Evolutionary conservation across 2,329 filamentous ascomycete species (phyloP), one percentile per base, ranked within the genome.

Genomic region (Fusarium torreyae): DNA sequence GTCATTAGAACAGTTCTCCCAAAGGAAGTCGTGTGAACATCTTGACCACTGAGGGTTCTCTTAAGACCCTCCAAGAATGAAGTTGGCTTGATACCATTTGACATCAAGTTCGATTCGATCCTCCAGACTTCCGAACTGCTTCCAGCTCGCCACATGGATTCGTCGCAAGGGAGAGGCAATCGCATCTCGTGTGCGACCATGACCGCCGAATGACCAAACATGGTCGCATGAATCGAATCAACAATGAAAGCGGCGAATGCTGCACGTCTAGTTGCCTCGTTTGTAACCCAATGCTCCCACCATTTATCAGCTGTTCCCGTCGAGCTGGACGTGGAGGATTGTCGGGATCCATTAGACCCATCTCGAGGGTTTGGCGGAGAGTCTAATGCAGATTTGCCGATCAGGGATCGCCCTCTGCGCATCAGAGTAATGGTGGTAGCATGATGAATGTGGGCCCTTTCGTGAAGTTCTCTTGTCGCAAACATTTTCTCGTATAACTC

Each of bases 401-500:
- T 94, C 15, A 99, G 83, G 3, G 94, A 97, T 73, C 94, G 92
- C 7, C 96, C 96, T 73, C 96, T 89, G 36, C 96, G 91, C 95
- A 99, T 98, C 62, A 98, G 83, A 0, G 94, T 97, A 68, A 99
- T 89, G 0, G 94, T 98, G 0, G 95, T 98, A 15, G 95, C 95
- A 77, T 99, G 96, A 75, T 98, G 95, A 45, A 98, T 97, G 74
- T 98, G 95, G 2, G 95, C 95, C 70, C 96, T 88, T 80, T 99
- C 96, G 79, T 99, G 96, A 33, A 98, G 84, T 61, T 93, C 91
- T 68, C 94, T 88, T 1, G 95, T 97, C 39, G 94, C 96, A 78
- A 95, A 98, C 92, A 97, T 96, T 84, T 99, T 99, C 82, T 99
- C 96, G 75, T 97, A 98, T 1, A 97, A 83, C 78, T 99, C 96